phyloP scores from a whole-genome alignment of 345 rosid genomes.

The Anastatica hierochuntica region DNA sequence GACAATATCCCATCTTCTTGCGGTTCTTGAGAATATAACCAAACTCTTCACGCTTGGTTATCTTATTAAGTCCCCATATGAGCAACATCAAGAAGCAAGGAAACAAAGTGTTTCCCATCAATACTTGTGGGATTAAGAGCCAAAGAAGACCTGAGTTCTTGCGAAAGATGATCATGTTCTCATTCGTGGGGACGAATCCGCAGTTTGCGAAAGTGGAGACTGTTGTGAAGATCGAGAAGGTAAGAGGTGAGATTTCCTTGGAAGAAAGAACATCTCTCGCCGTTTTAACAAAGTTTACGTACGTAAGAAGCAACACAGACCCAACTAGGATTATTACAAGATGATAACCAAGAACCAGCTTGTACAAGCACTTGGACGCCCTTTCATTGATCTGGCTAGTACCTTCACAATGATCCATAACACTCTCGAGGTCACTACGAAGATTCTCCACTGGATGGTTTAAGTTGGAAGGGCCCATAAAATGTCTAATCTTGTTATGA shows the following conservation, averaged over 20 bases:
- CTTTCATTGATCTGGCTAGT: neutral
- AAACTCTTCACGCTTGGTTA: conserved; percentile 25
- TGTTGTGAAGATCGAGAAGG: conserved; percentile 45
- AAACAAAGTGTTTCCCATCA: conserved; percentile 52
- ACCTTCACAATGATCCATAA: neutral
- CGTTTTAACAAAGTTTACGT: conserved; percentile 24
- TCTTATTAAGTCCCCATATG: conserved; percentile 33
- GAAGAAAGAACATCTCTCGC: conserved; percentile 31
- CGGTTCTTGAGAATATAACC: conserved; percentile 32
- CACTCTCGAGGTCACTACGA: neutral
- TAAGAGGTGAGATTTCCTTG: conserved; percentile 28
- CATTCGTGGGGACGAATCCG: conserved; percentile 66
- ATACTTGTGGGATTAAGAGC: conserved; percentile 40
- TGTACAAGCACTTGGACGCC: conserved; percentile 28
- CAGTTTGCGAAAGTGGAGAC: conserved; percentile 50
- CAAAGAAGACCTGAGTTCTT: conserved; percentile 45
- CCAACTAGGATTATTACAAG: conserved; percentile 30
- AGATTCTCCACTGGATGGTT: neutral
- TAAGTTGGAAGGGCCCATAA: neutral
- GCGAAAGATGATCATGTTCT: conserved; percentile 54
- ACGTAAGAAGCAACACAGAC: conserved; percentile 23
- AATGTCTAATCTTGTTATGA: conserved; percentile 6
- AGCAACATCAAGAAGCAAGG: conserved; percentile 32
- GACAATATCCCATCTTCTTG: conserved; percentile 31
- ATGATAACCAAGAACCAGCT: conserved; percentile 38